phyloP scores from a whole-genome alignment of 345 rosid genomes.

The Jatropha curcas region DNA sequence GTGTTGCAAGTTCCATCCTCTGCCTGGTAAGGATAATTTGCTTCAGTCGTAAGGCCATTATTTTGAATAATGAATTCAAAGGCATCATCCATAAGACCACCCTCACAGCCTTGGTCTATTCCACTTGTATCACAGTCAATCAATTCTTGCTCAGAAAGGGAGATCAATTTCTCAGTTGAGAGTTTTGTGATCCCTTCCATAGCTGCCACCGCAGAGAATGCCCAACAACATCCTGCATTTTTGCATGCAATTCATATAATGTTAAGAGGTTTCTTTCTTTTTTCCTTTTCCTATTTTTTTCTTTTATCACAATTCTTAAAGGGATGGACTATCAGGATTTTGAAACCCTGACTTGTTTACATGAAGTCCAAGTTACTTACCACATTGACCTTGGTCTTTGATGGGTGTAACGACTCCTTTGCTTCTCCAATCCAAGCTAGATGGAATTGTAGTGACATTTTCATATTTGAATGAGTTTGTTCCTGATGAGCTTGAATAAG shows the following conservation, averaged over 20 bases:
- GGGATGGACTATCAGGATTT: no score
- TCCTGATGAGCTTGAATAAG: neutral
- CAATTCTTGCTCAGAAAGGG: slow-evolving; percentile 54
- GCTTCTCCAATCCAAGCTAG: slow-evolving; percentile 43
- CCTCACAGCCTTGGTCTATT: slow-evolving; percentile 26
- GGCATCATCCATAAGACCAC: slow-evolving; percentile 37
- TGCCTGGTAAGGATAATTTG: slow-evolving; percentile 28
- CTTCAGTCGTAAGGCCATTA: slow-evolving; percentile 35
- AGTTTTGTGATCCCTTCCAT: slow-evolving; percentile 50
- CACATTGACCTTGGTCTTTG: slow-evolving; percentile 46
- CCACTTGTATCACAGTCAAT: slow-evolving; percentile 44
- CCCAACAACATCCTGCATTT: slow-evolving; percentile 53
- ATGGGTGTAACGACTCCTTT: slow-evolving; percentile 45
- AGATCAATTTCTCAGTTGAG: slow-evolving; percentile 36
- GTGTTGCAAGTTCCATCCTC: slow-evolving; percentile 17
- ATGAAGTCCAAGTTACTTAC: no score
- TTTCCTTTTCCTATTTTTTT: no score
- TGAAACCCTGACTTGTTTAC: no score
- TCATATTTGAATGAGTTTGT: slow-evolving; percentile 23
- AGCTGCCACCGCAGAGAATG: slow-evolving; percentile 57
- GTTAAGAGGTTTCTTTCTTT: neutral
- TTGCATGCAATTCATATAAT: neutral
- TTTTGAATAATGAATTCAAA: slow-evolving; percentile 29
- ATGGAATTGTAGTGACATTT: slow-evolving; percentile 27
- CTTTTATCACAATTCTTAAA: no score